Evolutionary conservation across 1,284 basidiomycete genomes (phyloP), one percentile per base, ranked within the genome.

Genomic region (Ganoderma sp.): DNA sequence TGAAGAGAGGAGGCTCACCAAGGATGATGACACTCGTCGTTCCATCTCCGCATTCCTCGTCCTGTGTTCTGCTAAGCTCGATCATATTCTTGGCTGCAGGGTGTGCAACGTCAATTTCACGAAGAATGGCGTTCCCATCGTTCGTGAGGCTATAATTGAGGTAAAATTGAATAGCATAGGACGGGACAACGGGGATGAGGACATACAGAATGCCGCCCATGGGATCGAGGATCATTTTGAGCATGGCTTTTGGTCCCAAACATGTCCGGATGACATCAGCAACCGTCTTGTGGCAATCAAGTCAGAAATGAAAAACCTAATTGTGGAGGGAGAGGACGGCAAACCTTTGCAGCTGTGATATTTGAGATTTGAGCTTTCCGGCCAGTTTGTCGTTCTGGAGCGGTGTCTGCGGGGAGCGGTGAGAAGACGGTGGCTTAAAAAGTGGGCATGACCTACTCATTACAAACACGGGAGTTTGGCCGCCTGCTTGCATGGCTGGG

Each of bases 41-140:
- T 67, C 97, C 97, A 81, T 99, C 97, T 65, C 97, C 97, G 73
- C 98, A 97, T 79, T 99, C 97, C 82, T 99, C 97, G 74, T 99
- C 98, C 81, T 99, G 97, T 3, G 98, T 99, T 78, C 97, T 84
- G 77, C 94, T 94, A 25, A 99, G 89, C 81, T 99, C 97, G 75
- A 99, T 99, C 97, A 99, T 99, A 75, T 97, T 97, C 84, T 99
- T 99, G 42, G 97, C 97, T 34, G 97, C 97, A 0, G 98, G 98
- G 77, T 99, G 97, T 4, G 96, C 96, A 34, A 99, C 97, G 73
- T 99, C 97, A 73, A 99, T 99, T 81, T 99, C 97, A 69, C 97
- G 91, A 50, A 99, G 84, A 73, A 99, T 99, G 12, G 97, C 97
- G 77, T 99, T 98, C 28, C 98, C 97, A 78, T 99, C 97, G 80